Percentiles rank a stretch among this genome's conserved stretches.
Evolutionary conservation across 352 stramenopile genomes (phyloP).

Genomic region (Phytopythium delawarense): DNA sequence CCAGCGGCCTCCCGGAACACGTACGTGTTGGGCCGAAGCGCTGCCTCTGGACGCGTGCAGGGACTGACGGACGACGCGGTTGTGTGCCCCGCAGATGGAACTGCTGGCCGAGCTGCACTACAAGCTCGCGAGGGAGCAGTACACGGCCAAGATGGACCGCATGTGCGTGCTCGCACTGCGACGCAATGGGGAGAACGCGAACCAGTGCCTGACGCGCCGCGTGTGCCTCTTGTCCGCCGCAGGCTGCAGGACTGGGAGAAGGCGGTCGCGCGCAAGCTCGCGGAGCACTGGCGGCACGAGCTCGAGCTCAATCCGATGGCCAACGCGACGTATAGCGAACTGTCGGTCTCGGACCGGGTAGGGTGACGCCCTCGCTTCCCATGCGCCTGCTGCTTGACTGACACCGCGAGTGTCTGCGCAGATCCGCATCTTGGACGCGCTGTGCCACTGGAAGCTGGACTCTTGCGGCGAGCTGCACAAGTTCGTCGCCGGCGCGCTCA

Average conservation of each 20-base stretch:
- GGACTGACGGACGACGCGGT: neutral
- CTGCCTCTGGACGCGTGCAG: neutral
- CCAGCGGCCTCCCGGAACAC: constrained; percentile 36
- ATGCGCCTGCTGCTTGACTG: neutral
- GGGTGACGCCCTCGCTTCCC: neutral
- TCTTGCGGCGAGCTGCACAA: constrained; percentile 77
- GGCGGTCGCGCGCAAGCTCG: constrained; percentile 62
- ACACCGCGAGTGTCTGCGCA: constrained; percentile 7
- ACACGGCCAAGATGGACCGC: constrained; percentile 70
- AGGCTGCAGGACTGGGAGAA: constrained; percentile 86
- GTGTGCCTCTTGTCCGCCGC: neutral
- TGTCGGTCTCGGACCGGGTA: constrained; percentile 61
- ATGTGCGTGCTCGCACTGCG: constrained; percentile 37
- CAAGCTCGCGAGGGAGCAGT: constrained; percentile 72
- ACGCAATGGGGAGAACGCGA: no score
- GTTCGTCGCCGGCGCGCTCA: constrained; percentile 53
- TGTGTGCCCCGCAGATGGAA: constrained; percentile 35
- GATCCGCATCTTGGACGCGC: constrained; percentile 72
- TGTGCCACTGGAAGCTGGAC: constrained; percentile 83
- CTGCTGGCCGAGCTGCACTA: constrained; percentile 79
- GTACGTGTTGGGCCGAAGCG: constrained; percentile 20
- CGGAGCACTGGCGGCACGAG: constrained; percentile 71
- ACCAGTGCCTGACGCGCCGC: neutral
- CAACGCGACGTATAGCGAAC: constrained; percentile 41
- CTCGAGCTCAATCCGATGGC: constrained; percentile 68